Percentiles rank a stretch among this genome's conserved stretches.
phyloP scores from a whole-genome alignment of 2,329 filamentous ascomycete genomes.

The Microdochium trichocladiopsis region DNA sequence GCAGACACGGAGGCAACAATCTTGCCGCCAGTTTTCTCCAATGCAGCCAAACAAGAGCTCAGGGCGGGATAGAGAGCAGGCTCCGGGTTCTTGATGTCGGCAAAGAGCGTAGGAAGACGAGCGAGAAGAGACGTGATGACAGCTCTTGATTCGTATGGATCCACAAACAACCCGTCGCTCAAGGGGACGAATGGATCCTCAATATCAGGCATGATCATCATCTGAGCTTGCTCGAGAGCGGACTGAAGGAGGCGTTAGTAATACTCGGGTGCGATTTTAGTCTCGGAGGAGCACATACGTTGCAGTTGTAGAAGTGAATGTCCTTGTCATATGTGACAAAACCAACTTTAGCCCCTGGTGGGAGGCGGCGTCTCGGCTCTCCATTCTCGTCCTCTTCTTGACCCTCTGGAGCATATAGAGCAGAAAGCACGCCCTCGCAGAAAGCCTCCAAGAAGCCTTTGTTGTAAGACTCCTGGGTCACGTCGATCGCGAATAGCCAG shows the following conservation, averaged over 20 bases:
- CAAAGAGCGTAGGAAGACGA: constrained; percentile 79
- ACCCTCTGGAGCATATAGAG: constrained; percentile 69
- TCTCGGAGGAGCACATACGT: constrained; percentile 57
- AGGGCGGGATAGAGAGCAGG: constrained; percentile 80
- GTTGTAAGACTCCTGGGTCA: constrained; percentile 84
- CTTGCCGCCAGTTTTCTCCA: constrained; percentile 85
- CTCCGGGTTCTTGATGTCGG: constrained; percentile 81
- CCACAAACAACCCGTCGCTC: constrained; percentile 87
- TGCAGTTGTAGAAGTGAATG: constrained; percentile 96
- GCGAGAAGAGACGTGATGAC: constrained; percentile 85
- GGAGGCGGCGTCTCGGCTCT: constrained; percentile 52
- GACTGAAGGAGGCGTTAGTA: constrained; percentile 38
- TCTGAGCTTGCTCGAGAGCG: constrained; percentile 78
- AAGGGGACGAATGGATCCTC: constrained; percentile 94
- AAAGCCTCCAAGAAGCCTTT: constrained; percentile 87
- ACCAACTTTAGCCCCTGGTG: constrained; percentile 77
- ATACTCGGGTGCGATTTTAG: no score
- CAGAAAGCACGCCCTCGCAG: constrained; percentile 78
- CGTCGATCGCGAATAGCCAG: constrained; percentile 89
- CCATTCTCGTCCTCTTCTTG: constrained; percentile 45
- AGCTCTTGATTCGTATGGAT: constrained; percentile 76
- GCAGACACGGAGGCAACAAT: constrained; percentile 80
- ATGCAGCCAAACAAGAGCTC: constrained; percentile 74
- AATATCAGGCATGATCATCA: constrained; percentile 97
- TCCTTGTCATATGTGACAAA: constrained; percentile 96